Evolutionary conservation across 1,284 basidiomycete genomes (phyloP), one percentile per base, ranked within the genome.

Genomic region (Coriolopsis trogii): DNA sequence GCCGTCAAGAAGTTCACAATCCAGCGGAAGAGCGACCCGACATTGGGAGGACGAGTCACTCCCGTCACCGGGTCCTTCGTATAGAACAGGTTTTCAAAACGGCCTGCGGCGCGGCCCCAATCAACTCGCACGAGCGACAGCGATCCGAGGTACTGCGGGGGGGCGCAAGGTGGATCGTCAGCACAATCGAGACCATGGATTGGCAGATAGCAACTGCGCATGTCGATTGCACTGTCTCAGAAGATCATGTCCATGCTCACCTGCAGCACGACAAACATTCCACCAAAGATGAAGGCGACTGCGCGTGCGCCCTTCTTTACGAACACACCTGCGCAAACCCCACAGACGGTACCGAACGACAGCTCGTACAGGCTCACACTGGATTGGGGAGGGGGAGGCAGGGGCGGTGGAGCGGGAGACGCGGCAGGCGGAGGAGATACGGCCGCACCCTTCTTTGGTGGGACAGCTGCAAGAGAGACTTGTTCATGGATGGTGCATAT

Each of bases 251-350:
- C n/a, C n/a, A 23, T 25, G 63, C 79, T 58, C 60, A 90, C 95
- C 84, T 95, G 93, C 15, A 95, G 79, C 41, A 95, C 69, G 16
- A 95, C 87, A 60, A 94, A 96, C 1, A 91, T 73, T 2, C 92
- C 93, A 8, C 93, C 93, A 10, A 97, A 73, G 46, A 89, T 70
- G 70, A 94, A 95, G 0, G 94, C 95, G 20, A 91, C 70, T 2
- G 84, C 75, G 68, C 87, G 93, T 31, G 89, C 84, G 25, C 95
- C 95, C 71, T 97, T 97, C 74, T 96, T 97, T 63, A 97, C 79
- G 67, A 98, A 98, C 0, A 98, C 80, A 0, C 95, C 95, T 0
- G 93, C 85, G 64, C 93, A 98, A 42, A 98, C 69, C 2, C 95
- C 93, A 53, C 87, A 85, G 1, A 91, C 83, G 12, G 92, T 91